phyloP scores from a whole-genome alignment of 306 rosid species.

The Purshia tridentata region DNA sequence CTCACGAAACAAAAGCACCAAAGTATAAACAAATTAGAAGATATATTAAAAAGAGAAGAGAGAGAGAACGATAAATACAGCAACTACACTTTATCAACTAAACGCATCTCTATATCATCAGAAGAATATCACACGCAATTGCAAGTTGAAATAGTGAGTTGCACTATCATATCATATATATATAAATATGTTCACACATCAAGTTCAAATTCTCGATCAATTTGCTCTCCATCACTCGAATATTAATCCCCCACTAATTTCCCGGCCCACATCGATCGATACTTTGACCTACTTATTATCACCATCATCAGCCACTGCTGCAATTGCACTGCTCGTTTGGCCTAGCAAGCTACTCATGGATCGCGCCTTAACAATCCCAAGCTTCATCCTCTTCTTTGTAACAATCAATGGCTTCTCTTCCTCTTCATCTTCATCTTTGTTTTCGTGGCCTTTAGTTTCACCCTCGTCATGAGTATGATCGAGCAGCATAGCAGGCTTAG shows the following conservation, averaged over 20 bases:
- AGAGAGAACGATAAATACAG: constrained; percentile 24
- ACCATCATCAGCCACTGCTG: constrained; percentile 19
- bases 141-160: too few relatives aligned
- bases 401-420: constrained; percentile 17
- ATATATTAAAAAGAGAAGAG: constrained; percentile 10
- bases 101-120: too few relatives aligned
- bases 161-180: too few relatives aligned
- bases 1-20: constrained; percentile 10
- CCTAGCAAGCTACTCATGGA: constrained; percentile 88
- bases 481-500: background rate
- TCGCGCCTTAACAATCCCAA: constrained; percentile 81
- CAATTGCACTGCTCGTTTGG: constrained; percentile 41
- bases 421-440: constrained; percentile 17
- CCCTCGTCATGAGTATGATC: background rate
- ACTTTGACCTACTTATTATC: constrained; percentile 12
- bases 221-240: background rate
- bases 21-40: background rate
- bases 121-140: too few relatives aligned
- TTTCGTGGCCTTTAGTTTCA: background rate
- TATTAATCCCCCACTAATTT: background rate
- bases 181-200: background rate
- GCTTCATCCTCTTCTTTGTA: constrained; percentile 48
- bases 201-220: constrained; percentile 4
- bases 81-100: background rate
- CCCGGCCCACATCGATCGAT: constrained; percentile 1